Conservation (phyloP, 768 basidiomycete species). For the Amanita molliuscula region DNA sequence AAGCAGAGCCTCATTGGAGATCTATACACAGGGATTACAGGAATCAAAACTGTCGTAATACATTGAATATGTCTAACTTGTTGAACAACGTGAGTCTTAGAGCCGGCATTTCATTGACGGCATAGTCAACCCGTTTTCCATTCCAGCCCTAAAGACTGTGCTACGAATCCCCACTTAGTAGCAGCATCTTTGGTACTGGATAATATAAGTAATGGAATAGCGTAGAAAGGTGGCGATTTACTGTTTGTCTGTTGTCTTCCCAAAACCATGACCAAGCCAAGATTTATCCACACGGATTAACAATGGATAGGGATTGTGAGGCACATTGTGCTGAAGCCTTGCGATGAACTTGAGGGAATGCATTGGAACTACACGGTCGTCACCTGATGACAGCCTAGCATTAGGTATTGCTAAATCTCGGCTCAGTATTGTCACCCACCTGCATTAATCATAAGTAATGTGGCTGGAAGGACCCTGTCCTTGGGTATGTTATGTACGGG, state of each 20-base stretch:
- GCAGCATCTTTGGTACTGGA: conserved; percentile 63
- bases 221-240: conserved; percentile 13
- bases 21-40: too few relatives aligned
- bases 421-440: conserved; percentile 33
- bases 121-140: too few relatives aligned
- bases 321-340: conserved; percentile 52
- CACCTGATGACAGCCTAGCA: conserved; percentile 33
- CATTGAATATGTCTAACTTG: too few relatives aligned
- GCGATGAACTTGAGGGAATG: conserved; percentile 80
- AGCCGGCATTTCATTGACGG: too few relatives aligned
- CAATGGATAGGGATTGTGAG: conserved; percentile 62
- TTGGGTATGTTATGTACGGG: conserved; percentile 69
- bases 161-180: conserved; percentile 72
- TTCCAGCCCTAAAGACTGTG: too few relatives aligned
- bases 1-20: too few relatives aligned
- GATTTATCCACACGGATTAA: conserved; percentile 74
- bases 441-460: conserved; percentile 63
- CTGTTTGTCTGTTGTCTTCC: conserved; percentile 67
- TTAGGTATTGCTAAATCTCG: background rate
- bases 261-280: conserved; percentile 61
- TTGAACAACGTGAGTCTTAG: too few relatives aligned
- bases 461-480: conserved; percentile 50
- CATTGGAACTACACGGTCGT: conserved; percentile 79
- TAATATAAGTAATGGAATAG: background rate
- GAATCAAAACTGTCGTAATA: too few relatives aligned